phyloP scores from a whole-genome alignment of 352 stramenopile genomes.

The Achlya hypogyna region DNA sequence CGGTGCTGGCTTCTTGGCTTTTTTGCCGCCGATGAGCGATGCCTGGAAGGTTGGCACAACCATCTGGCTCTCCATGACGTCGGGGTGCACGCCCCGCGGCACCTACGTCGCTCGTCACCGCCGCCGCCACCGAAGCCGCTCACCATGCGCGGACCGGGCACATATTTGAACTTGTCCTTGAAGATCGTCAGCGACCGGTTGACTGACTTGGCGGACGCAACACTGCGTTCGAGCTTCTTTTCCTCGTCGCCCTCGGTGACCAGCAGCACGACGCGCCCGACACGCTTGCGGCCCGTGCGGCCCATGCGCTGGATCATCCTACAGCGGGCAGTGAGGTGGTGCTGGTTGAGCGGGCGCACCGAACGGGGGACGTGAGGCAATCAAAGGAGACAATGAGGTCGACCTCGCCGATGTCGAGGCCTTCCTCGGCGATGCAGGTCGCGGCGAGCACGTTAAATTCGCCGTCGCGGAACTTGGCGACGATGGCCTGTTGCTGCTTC shows the following conservation, averaged over 20 bases:
- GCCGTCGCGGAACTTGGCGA: constrained; percentile 80
- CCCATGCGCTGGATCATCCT: constrained; percentile 91
- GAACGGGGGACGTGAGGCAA: constrained; percentile 90
- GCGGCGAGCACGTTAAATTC: constrained; percentile 90
- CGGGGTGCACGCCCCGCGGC: neutral
- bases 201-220: constrained; percentile 69
- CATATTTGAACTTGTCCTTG: constrained; percentile 85
- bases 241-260: constrained; percentile 86
- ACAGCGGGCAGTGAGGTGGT: neutral
- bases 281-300: constrained; percentile 92
- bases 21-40: constrained; percentile 5
- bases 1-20: neutral
- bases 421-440: constrained; percentile 95
- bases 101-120: too few relatives aligned
- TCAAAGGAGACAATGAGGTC: constrained; percentile 93
- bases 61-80: constrained; percentile 7
- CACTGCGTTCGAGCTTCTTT: constrained; percentile 75
- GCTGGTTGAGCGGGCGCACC: constrained; percentile 27
- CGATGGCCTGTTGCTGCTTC: constrained; percentile 92
- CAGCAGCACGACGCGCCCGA: constrained; percentile 84
- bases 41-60: constrained; percentile 12
- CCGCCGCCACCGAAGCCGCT: too few relatives aligned
- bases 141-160: constrained; percentile 67
- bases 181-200: constrained; percentile 77
- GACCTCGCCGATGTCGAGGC: constrained; percentile 92